These are phyloP conservation scores for Suillus ampliporus DNA, from an alignment of 768 basidiomycete genomes.

Conservation along the genomic window DNA sequence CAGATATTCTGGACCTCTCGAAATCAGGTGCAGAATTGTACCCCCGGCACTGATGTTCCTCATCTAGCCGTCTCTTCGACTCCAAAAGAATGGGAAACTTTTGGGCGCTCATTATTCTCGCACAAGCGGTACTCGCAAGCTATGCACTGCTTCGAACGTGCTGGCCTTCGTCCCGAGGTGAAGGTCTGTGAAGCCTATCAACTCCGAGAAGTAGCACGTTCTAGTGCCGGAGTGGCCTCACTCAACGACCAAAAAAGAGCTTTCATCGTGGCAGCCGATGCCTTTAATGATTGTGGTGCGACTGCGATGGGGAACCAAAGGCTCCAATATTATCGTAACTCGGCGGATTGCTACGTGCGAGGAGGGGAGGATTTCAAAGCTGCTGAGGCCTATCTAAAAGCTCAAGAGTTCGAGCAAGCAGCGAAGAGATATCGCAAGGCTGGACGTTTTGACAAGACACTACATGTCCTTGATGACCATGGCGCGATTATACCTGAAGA, in stretches of 20 bases:
- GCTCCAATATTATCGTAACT: slow-evolving; percentile 45
- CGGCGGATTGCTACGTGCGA: slow-evolving; percentile 53
- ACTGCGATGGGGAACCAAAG: slow-evolving; percentile 36
- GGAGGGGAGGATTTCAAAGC: slow-evolving; percentile 48
- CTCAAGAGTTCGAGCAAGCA: slow-evolving; percentile 48
- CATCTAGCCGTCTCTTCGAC: slow-evolving; percentile 61
- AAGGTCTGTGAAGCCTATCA: slow-evolving; percentile 57
- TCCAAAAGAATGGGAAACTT: slow-evolving; percentile 50
- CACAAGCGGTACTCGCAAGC: slow-evolving; percentile 50
- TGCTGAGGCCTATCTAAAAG: slow-evolving; percentile 48
- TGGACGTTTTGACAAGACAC: slow-evolving; percentile 58
- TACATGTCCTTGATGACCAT: slow-evolving; percentile 48
- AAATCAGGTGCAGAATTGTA: slow-evolving; percentile 52
- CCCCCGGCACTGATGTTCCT: slow-evolving; percentile 54
- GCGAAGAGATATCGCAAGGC: slow-evolving; percentile 55
- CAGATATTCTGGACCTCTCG: slow-evolving; percentile 59
- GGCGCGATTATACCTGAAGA: slow-evolving; percentile 34
- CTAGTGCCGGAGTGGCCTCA: slow-evolving; percentile 31
- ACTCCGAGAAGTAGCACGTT: slow-evolving; percentile 56
- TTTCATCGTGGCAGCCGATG: slow-evolving; percentile 52
- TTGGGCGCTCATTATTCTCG: slow-evolving; percentile 46
- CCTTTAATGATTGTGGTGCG: slow-evolving; percentile 51
- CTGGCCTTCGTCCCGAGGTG: slow-evolving; percentile 47
- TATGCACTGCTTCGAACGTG: slow-evolving; percentile 57
- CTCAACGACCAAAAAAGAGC: slow-evolving; percentile 37